phyloP scores from a whole-genome alignment of 805 yeast species.

The Debaryomyces prosopidis region DNA sequence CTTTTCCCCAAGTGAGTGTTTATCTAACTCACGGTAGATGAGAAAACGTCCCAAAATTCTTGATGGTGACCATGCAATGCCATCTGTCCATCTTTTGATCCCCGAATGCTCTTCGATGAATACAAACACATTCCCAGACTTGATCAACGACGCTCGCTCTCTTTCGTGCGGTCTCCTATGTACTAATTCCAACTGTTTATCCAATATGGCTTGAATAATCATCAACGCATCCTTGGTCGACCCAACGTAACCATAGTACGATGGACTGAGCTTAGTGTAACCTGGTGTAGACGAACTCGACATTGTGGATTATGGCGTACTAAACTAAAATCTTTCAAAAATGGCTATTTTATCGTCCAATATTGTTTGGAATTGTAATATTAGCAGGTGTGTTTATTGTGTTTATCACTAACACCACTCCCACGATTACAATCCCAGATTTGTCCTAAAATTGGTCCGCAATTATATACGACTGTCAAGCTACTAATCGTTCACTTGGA shows the following conservation, averaged over 20 bases:
- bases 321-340: too few species aligned
- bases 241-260: constrained; percentile 74
- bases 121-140: constrained; percentile 80
- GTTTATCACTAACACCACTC: too few species aligned
- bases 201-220: constrained; percentile 75
- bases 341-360: too few species aligned
- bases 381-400: too few species aligned
- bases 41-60: constrained; percentile 83
- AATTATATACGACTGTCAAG: too few species aligned
- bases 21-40: constrained; percentile 68
- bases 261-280: constrained; percentile 40
- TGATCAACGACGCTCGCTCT: constrained; percentile 65
- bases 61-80: constrained; percentile 92
- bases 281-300: constrained; percentile 1
- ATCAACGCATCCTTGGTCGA: constrained; percentile 82
- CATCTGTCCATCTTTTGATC: constrained; percentile 95
- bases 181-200: constrained; percentile 58
- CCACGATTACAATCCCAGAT: too few species aligned
- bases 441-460: too few species aligned
- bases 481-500: too few species aligned
- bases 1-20: constrained; percentile 40
- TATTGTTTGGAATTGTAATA: too few species aligned
- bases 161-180: constrained; percentile 80
- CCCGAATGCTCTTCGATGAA: constrained; percentile 81
- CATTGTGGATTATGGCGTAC: constrained; percentile 1